phyloP scores from a whole-genome alignment of 768 basidiomycete species.

The Scleroderma citrinum region DNA sequence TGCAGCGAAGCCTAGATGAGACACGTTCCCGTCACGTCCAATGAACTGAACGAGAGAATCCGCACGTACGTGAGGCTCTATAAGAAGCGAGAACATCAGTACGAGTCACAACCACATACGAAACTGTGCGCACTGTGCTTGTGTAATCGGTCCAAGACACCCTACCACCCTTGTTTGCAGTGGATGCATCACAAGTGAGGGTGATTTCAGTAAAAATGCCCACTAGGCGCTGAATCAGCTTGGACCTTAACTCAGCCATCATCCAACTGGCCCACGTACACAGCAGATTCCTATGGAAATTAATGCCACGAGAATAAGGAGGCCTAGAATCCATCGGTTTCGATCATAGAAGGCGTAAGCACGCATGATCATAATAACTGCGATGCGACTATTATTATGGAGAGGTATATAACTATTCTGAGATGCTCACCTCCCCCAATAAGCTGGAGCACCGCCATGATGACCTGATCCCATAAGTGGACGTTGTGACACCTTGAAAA shows the following conservation, averaged over 20 bases:
- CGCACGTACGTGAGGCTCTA: neutral
- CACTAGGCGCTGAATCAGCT: neutral
- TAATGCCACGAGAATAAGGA: neutral
- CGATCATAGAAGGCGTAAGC: conserved; percentile 3
- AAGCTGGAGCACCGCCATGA: conserved; percentile 1
- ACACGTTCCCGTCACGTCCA: no score
- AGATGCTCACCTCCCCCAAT: neutral
- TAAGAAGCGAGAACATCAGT: neutral
- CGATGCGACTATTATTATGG: neutral
- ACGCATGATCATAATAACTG: conserved; percentile 5
- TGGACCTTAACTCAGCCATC: neutral
- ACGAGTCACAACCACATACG: neutral
- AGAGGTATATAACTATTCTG: neutral
- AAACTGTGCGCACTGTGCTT: neutral
- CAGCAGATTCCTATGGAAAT: neutral
- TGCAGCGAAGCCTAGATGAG: neutral
- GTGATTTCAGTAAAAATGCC: neutral
- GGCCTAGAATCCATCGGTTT: neutral
- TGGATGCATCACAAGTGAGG: neutral
- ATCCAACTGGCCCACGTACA: neutral
- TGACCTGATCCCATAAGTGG: neutral
- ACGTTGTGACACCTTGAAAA: neutral
- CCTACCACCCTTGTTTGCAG: neutral
- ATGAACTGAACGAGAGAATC: neutral
- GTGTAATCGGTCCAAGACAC: neutral